Evolutionary conservation across 1,139 yeast species (phyloP).

Genomic region (Lodderomyces jiufengensis): DNA sequence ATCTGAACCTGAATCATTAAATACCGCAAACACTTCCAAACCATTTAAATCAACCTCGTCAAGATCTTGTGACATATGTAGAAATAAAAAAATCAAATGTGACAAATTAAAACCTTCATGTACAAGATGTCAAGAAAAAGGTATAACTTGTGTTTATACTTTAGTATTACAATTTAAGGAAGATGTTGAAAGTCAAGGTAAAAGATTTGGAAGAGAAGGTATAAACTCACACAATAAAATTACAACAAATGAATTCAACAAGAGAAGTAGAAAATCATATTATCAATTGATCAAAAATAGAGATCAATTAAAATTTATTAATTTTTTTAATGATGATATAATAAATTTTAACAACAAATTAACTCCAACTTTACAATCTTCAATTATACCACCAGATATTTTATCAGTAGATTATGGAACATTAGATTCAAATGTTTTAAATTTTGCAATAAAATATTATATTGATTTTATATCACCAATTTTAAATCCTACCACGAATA

Average conservation of each 20-base stretch:
- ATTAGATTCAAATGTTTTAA: constrained; percentile 16
- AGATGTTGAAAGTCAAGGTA: constrained; percentile 28
- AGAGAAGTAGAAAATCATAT: constrained; percentile 14
- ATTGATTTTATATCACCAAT: constrained; percentile 26
- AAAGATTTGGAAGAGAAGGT: constrained; percentile 31
- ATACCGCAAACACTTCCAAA: too few species aligned
- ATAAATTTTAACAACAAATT: constrained; percentile 3
- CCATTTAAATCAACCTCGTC: too few species aligned
- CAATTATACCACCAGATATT: constrained; percentile 23
- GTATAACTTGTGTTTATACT: constrained; percentile 27
- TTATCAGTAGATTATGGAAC: constrained; percentile 5
- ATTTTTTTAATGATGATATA: constrained; percentile 17
- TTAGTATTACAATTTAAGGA: constrained; percentile 26
- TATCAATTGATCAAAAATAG: constrained; percentile 15
- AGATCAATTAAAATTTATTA: constrained; percentile 19
- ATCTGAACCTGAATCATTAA: too few species aligned
- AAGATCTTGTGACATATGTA: constrained; percentile 26
- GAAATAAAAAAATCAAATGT: constrained; percentile 35
- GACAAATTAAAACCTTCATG: constrained; percentile 46
- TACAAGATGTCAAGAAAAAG: constrained; percentile 28
- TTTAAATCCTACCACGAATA: constrained; percentile 21
- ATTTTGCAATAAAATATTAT: constrained; percentile 26
- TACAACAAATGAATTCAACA: constrained; percentile 12
- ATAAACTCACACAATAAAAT: constrained; percentile 20
- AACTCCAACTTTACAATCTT: constrained; percentile 13